These are phyloP conservation scores for Penstemon davidsonii DNA, from an alignment of 257 asterid species.

Conservation along the genomic window DNA sequence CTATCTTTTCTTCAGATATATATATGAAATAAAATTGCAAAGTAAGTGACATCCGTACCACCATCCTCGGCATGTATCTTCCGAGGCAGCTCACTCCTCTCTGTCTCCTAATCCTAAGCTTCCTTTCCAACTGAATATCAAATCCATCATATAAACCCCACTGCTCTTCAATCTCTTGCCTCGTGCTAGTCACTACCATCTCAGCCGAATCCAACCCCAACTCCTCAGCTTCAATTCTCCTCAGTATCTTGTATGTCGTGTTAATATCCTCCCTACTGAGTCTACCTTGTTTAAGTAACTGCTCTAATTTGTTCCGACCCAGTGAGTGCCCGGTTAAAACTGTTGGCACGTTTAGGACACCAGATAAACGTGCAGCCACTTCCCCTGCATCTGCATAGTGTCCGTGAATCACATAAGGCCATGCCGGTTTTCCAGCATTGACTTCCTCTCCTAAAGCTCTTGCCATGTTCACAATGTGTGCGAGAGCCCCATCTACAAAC, in stretches of 20 bases:
- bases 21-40: not conserved
- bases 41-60: conserved; percentile 34
- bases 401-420: conserved; percentile 86
- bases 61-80: conserved; percentile 89
- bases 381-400: conserved; percentile 95
- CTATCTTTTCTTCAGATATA: too few species aligned
- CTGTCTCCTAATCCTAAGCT: conserved; percentile 70
- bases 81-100: conserved; percentile 82
- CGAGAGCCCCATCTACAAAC: conserved; percentile 80
- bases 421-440: conserved; percentile 64
- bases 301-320: conserved; percentile 85
- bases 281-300: conserved; percentile 76
- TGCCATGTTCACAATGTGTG: conserved; percentile 76
- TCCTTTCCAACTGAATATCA: conserved; percentile 72
- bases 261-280: conserved; percentile 81
- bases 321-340: conserved; percentile 83
- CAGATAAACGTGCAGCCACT: conserved; percentile 80
- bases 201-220: conserved; percentile 78
- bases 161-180: conserved; percentile 85
- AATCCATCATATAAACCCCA: conserved; percentile 92
- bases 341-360: conserved; percentile 83
- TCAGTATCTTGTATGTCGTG: conserved; percentile 73
- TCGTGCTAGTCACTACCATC: conserved; percentile 77
- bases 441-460: conserved; percentile 76
- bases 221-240: conserved; percentile 91